Evolutionary conservation across 768 basidiomycete genomes (phyloP), one percentile per base, ranked within the genome.

Genomic region (Termitomyces titanicus): DNA sequence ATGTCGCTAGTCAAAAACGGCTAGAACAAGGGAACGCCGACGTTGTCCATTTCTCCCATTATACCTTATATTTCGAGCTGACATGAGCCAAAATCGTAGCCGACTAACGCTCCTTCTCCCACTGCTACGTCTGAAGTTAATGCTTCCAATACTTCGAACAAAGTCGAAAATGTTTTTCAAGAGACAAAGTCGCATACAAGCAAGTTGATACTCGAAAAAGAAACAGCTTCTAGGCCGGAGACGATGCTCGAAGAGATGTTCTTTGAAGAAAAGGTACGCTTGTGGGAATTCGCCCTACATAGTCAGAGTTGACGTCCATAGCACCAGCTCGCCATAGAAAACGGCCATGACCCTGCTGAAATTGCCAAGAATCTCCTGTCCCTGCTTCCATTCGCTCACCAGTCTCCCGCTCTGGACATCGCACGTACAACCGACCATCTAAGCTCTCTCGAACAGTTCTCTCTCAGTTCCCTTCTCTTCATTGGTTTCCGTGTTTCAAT

Each of bases 401-500:
- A 39, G 11, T 25, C 22, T 35, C n/a, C 59, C 1, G 39, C 31
- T 27, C n/a, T 55, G 13, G 48, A 58, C 35, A 11, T 62, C 38
- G 15, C 49, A n/a, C 38, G 33, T 18, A 27, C 51, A 35, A 50
- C 43, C 33, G 48, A 51, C 25, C 20, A 31, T 12, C 34, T 51
- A 7, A 35, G 27, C 49, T 45, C 43, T 42, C 25, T 60, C 17
- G n/a, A 38, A 27, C 42, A 51, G 7, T 12, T 63, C 48, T 49
- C 56, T 40, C 25, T 38, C 27, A 53, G 39, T 12, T 55, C 61
- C 33, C 38, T 69, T 25, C 34, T 65, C 22, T 39, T 49, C 31
- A 51, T 64, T 42, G 49, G 68, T 20, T 50, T 69, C 31, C 66
- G 67, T 35, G 37, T 69, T 11, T 5, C 72, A 2, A 61, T 71